Base-by-base conservation (phyloP, 2,329 filamentous ascomycete genomes). In the Cladosporium oxysporum region DNA sequence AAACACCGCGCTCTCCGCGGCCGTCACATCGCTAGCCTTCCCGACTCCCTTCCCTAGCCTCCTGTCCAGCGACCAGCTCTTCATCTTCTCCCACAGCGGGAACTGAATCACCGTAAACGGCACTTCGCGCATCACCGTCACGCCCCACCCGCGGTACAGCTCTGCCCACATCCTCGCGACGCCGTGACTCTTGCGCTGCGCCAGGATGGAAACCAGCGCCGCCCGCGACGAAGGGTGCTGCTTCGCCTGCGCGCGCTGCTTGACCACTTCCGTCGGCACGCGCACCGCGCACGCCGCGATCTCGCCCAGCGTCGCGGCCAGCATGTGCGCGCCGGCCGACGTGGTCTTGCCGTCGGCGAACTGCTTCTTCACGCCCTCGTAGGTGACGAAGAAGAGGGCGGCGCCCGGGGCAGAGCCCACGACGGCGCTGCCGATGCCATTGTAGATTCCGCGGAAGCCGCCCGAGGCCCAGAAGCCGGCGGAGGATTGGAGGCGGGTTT, bases 41-140 rank as follows among this genome's bases (percentile, higher is more conserved):
- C 60, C 67, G 2, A 68, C 67, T 0, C 67, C 62, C 5, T 44
- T 61, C 64, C 21, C 69, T 70, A 74, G 75, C 55, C 82, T 77
- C 37, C 58, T 73, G 66, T 73, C 77, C 52, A 84, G 79, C 6
- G 88, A 83, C 85, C 87, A 91, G 50, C 83, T 83, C 84, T 97
- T 98, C 84, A 98, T 86, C 5, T 85, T 88, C 80, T 99, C 95
- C 95, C 95, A 99, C 69, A 99, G 85, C 55, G 95, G 95, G 77
- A 99, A 99, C 79, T 99, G 95, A 69, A 99, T 91, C 11, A 97
- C 89, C 2, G 96, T 98, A 75, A 99, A 99, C 4, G 95, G 95
- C 68, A 99, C 93, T 83, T 99, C 95, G 66, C 95, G 88, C 81
- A 97, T 90, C 62, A 99, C 89, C 1, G 95, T 99, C 72, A 98